A percentile compares a stretch with the other conserved stretches of the same genome.
phyloP scores from a whole-genome alignment of 345 rosid genomes.

The Citrus sp. region DNA sequence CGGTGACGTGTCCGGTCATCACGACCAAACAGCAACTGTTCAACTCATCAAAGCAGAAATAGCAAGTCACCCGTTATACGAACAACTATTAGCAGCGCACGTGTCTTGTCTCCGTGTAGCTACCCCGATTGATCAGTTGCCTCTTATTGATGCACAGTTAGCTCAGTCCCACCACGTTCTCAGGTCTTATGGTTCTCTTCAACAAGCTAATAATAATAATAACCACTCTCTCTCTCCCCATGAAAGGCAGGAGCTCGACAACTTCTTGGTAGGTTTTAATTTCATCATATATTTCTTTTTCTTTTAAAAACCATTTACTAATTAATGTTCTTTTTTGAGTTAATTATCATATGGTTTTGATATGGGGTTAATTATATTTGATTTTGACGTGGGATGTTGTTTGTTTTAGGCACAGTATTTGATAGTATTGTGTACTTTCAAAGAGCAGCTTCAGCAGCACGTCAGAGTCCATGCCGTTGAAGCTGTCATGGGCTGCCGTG shows the following conservation, averaged over 20 bases:
- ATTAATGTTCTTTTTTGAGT: no score
- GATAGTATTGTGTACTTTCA: slow-evolving; percentile 88
- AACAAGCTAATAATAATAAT: slow-evolving; percentile 38
- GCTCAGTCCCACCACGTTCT: slow-evolving; percentile 79
- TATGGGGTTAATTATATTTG: background rate
- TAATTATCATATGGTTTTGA: no score
- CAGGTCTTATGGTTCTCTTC: slow-evolving; percentile 75
- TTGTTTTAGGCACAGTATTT: slow-evolving; percentile 73
- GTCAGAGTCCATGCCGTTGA: slow-evolving; percentile 98
- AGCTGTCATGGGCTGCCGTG: slow-evolving; percentile 99
- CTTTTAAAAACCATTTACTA: no score
- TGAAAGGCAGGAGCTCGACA: slow-evolving; percentile 90
- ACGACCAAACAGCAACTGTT: no score
- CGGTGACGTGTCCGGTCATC: slow-evolving; percentile 34
- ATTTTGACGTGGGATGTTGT: background rate
- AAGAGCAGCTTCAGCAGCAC: slow-evolving; percentile 97
- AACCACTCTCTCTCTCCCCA: slow-evolving; percentile 48
- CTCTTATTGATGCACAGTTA: slow-evolving; percentile 89
- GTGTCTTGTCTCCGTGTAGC: slow-evolving; percentile 91
- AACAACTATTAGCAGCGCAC: slow-evolving; percentile 80
- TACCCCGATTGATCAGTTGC: slow-evolving; percentile 95
- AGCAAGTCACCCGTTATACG: slow-evolving; percentile 80
- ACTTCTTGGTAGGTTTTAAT: slow-evolving; percentile 62
- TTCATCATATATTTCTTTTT: background rate
- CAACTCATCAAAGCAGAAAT: slow-evolving; percentile 67